phyloP scores from a whole-genome alignment of 2,329 filamentous ascomycete species.

The Capronia coronata region DNA sequence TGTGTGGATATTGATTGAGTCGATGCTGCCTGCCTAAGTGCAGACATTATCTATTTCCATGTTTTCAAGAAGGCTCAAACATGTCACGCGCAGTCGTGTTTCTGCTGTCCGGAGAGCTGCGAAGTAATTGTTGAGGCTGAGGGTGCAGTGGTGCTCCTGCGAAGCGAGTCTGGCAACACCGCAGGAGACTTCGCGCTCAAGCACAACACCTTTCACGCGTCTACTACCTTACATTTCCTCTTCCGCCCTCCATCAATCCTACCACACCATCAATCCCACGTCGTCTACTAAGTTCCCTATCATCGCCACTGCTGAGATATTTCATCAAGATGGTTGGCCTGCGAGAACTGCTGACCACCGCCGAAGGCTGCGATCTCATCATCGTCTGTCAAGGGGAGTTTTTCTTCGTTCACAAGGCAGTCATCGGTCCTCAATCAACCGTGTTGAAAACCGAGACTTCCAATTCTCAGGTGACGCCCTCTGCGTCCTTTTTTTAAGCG shows the following conservation, averaged over 20 bases:
- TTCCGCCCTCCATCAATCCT: too few relatives aligned
- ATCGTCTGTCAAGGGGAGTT: slow-evolving; percentile 13
- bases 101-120: not conserved
- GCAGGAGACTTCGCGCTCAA: too few relatives aligned
- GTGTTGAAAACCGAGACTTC: not conserved
- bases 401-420: slow-evolving; percentile 12
- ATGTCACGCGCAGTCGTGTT: not conserved
- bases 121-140: not conserved
- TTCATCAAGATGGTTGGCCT: slow-evolving; percentile 6
- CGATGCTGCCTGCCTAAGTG: not conserved
- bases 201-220: too few relatives aligned
- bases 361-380: slow-evolving; percentile 6
- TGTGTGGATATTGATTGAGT: not conserved
- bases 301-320: not conserved
- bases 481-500: not conserved
- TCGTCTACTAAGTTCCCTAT: not conserved
- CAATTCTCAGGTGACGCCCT: slow-evolving; percentile 5
- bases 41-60: not conserved
- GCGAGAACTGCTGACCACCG: not conserved
- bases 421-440: slow-evolving; percentile 3
- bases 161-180: too few relatives aligned
- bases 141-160: not conserved
- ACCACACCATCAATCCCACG: too few relatives aligned
- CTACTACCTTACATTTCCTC: too few relatives aligned
- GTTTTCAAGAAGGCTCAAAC: too few relatives aligned